A percentile compares a stretch with the other conserved stretches of the same genome.
phyloP scores from a whole-genome alignment of 352 stramenopile genomes.

The Phytophthora cactorum region DNA sequence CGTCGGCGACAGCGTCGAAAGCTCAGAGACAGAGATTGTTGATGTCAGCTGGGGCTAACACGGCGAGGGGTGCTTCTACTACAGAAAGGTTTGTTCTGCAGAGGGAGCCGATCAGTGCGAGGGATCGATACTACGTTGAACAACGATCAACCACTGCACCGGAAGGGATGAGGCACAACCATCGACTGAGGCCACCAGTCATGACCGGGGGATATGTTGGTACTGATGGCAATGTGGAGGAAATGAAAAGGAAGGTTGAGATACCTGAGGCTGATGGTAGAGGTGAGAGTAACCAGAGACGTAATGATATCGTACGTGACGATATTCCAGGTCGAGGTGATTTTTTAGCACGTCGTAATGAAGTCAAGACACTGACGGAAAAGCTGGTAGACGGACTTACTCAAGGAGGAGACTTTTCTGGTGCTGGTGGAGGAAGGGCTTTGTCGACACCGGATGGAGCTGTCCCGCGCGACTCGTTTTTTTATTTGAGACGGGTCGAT shows the following conservation, averaged over 20 bases:
- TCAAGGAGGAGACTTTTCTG: conserved; percentile 1
- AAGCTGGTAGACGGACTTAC: conserved; percentile 54
- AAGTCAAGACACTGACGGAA: conserved; percentile 73
- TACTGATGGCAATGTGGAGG: not conserved
- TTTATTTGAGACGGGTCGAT: conserved; percentile 76
- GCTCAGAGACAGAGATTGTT: conserved; percentile 18
- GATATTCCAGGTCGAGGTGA: conserved; percentile 39
- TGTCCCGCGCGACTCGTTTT: conserved; percentile 58
- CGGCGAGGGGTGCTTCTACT: conserved; percentile 23
- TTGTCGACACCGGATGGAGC: conserved; percentile 6
- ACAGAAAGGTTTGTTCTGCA: not conserved
- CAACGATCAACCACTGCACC: conserved; percentile 53
- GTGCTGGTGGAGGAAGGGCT: not conserved
- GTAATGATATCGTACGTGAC: not conserved
- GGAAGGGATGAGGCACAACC: conserved; percentile 7
- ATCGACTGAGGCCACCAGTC: conserved; percentile 12
- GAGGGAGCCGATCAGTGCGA: conserved; percentile 62
- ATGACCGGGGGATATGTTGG: conserved; percentile 7
- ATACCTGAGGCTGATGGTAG: not conserved
- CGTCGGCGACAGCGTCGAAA: conserved; percentile 18
- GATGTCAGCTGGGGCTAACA: conserved; percentile 15
- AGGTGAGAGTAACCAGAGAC: conserved; percentile 4
- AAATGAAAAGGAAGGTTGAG: not conserved
- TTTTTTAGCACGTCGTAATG: conserved; percentile 48
- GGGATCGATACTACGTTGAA: conserved; percentile 68